phyloP scores from a whole-genome alignment of 352 stramenopile genomes.

The Phytophthora sp. region DNA sequence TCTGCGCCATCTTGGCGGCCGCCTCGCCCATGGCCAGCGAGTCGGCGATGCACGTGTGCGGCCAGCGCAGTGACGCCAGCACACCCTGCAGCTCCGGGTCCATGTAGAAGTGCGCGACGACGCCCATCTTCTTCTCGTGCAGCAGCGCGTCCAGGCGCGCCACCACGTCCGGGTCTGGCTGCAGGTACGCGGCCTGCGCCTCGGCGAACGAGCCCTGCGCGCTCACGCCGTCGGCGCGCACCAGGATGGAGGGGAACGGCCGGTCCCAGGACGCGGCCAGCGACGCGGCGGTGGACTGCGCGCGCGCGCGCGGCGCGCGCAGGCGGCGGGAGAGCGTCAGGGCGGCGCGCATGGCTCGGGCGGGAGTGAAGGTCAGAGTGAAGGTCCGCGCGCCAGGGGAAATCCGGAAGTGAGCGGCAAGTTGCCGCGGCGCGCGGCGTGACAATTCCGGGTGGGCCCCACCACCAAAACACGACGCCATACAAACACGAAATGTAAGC shows the following conservation, averaged over 20 bases:
- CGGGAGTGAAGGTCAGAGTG: not conserved
- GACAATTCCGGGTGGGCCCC: not conserved
- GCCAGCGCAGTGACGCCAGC: constrained; percentile 83
- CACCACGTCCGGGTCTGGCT: constrained; percentile 88
- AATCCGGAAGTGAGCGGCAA: constrained; percentile 20
- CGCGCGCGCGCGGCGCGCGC: not conserved
- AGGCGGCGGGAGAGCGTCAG: constrained; percentile 36
- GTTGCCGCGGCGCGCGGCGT: not conserved
- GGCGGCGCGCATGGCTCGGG: constrained; percentile 39
- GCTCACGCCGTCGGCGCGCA: constrained; percentile 70
- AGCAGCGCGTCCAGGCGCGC: constrained; percentile 87
- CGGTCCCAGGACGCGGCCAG: constrained; percentile 75
- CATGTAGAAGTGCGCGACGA: constrained; percentile 99
- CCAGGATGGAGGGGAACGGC: constrained; percentile 81
- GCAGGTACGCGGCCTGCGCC: constrained; percentile 87
- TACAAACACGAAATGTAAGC: constrained; percentile 34
- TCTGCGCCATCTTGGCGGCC: constrained; percentile 94
- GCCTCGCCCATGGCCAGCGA: constrained; percentile 98
- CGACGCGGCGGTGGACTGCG: constrained; percentile 35
- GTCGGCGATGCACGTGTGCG: constrained; percentile 95
- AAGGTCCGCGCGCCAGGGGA: not conserved
- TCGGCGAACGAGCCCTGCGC: constrained; percentile 91
- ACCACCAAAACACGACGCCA: constrained; percentile 33
- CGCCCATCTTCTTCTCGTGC: constrained; percentile 93
- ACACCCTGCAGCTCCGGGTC: constrained; percentile 96